Evolutionary conservation across 169 alveolate species (phyloP), one percentile per base, ranked within the genome.

Genomic region (Perkinsus marinus): DNA sequence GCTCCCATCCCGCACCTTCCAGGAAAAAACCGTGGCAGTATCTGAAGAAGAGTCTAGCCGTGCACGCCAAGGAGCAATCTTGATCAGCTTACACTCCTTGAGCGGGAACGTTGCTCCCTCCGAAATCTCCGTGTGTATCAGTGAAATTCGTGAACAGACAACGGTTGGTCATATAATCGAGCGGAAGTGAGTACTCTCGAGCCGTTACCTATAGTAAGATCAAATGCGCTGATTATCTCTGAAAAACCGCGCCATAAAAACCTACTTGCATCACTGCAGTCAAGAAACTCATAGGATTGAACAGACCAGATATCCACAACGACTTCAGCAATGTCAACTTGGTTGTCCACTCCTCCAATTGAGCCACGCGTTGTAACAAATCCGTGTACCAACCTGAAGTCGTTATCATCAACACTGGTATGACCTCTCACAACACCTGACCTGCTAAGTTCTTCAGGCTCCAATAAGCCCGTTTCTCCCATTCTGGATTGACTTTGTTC

Each of bases 1-100:
- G 95, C 93, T 97, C 99, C 99, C 99, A 97, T 68, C 97, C 97
- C 22, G 98, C 98, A 36, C 99, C 99, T 94, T 97, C 98, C 79
- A 97, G 94, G 95, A 95, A 96, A 92, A 96, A 93, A 39, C 99
- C 99, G 92, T 97, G 97, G 22, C 79, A 57, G 79, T 57, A 57
- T 16, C 79, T 57, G 34, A 0, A 13, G 34, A 16, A 57, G 79
- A 57, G 22, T 57, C 3, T 7, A 13, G 22, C 22, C 7, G 34
- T 30, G 3, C 37, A 57, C 7, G 22, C 36, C 37, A 19, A 0
- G 79, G 37, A 17, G 17, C 22, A 30, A 26, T 19, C 34, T 19
- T 16, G 22, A 57, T 6, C 34, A 13, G 26, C 79, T 57, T 57
- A 57, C 79, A 57, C 79, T 57, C 79, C 79, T 30, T 57, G 26